Percentiles rank a stretch among this genome's conserved stretches.
Conservation (phyloP, 305 asterid species). For the Andrographis paniculata region DNA sequence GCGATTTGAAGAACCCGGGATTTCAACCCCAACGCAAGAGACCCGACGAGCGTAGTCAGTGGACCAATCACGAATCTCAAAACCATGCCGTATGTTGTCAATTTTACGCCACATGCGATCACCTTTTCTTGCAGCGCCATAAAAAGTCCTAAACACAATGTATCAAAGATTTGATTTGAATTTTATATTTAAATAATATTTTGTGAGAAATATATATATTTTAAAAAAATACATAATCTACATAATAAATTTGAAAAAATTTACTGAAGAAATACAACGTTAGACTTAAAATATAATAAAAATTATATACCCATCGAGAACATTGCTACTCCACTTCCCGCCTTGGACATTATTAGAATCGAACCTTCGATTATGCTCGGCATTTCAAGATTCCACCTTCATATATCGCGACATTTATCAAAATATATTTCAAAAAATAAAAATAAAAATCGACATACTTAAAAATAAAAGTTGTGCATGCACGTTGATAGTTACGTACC, state of each 20-base stretch:
- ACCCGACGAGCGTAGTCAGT: slow-evolving; percentile 31
- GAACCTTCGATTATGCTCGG: slow-evolving; percentile 60
- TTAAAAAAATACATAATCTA: neutral
- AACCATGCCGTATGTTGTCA: slow-evolving; percentile 35
- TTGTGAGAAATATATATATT: too few relatives aligned
- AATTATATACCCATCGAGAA: slow-evolving; percentile 40
- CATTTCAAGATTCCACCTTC: slow-evolving; percentile 63
- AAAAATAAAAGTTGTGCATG: too few relatives aligned
- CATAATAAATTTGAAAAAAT: neutral
- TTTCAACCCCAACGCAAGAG: slow-evolving; percentile 37
- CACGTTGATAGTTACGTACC: slow-evolving; percentile 21
- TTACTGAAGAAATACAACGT: neutral
- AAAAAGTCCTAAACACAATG: slow-evolving; percentile 46
- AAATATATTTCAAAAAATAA: too few relatives aligned
- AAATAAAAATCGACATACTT: neutral
- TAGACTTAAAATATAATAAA: too few relatives aligned
- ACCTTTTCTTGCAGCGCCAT: slow-evolving; percentile 60
- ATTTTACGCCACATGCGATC: slow-evolving; percentile 40
- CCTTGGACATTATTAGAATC: slow-evolving; percentile 56
- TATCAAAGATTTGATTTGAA: too few relatives aligned
- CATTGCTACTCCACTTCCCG: slow-evolving; percentile 69
- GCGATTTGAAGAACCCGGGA: slow-evolving; percentile 35
- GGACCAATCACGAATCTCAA: slow-evolving; percentile 59
- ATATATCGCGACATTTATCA: too few relatives aligned
- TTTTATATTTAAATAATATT: too few relatives aligned